phyloP scores from a whole-genome alignment of 2,329 filamentous ascomycete species.

The Dactylellina leptospora region DNA sequence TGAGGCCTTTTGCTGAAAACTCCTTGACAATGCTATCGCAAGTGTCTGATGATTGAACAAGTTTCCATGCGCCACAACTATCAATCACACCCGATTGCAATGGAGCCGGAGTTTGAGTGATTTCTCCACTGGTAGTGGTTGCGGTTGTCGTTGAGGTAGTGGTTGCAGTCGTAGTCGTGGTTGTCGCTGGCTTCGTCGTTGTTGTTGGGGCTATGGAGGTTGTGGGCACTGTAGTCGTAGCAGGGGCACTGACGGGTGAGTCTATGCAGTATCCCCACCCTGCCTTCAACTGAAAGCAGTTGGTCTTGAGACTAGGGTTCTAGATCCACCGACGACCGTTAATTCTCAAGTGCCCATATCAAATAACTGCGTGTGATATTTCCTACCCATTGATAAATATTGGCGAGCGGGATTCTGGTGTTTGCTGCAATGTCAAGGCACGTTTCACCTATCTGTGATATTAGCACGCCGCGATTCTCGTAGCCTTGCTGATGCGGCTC shows the following conservation, averaged over 20 bases:
- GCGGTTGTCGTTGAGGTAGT: neutral
- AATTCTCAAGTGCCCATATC: neutral
- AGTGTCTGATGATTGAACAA: too few species aligned
- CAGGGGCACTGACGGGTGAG: neutral
- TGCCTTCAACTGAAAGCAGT: neutral
- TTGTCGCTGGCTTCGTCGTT: neutral
- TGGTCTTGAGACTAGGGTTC: neutral
- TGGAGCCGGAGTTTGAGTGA: too few species aligned
- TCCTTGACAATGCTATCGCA: too few species aligned
- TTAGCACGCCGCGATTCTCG: neutral
- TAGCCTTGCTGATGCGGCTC: neutral
- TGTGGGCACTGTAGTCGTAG: neutral
- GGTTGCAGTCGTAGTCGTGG: neutral
- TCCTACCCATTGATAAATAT: neutral
- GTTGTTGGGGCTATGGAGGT: neutral
- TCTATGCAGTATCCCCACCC: conserved; percentile 13
- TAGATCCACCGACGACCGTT: neutral
- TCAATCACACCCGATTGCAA: too few species aligned
- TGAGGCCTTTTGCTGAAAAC: too few species aligned
- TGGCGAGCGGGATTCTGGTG: neutral
- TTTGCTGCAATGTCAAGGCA: neutral
- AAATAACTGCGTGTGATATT: neutral
- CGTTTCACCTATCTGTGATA: conserved; percentile 1
- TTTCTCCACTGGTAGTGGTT: too few species aligned
- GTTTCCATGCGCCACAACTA: too few species aligned